Evolutionary conservation across 116 monocot species (phyloP).

Genomic region (Posidonia oceanica): DNA sequence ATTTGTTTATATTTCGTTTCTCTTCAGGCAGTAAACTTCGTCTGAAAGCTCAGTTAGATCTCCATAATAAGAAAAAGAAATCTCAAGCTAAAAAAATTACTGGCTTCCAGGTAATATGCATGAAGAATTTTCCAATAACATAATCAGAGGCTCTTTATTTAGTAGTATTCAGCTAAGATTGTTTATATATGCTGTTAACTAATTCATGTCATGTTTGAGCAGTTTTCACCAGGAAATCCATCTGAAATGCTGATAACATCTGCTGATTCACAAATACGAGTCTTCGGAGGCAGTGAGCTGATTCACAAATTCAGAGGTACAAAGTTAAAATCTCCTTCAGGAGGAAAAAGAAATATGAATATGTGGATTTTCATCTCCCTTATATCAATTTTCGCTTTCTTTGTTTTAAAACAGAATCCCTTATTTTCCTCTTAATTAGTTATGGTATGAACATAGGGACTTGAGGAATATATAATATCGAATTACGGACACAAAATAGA

Average conservation of each 20-base stretch:
- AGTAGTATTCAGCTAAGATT: not conserved
- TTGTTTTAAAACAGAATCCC: no score
- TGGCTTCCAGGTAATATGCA: conserved; percentile 67
- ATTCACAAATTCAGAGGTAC: conserved; percentile 92
- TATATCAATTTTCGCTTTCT: no score
- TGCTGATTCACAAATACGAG: conserved; percentile 85
- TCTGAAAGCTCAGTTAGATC: conserved; percentile 60
- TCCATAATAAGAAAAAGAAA: conserved; percentile 64
- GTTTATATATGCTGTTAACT: not conserved
- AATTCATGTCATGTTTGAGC: conserved; percentile 16
- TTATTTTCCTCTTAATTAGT: no score
- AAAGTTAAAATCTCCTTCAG: not conserved
- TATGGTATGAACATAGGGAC: no score
- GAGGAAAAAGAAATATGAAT: not conserved
- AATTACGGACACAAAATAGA: no score
- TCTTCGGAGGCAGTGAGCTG: conserved; percentile 57
- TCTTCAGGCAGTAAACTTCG: conserved; percentile 55
- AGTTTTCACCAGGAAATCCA: conserved; percentile 78
- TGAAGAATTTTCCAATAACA: not conserved
- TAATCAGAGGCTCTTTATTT: not conserved
- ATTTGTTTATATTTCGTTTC: not conserved
- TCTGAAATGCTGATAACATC: conserved; percentile 80
- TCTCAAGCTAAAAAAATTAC: conserved; percentile 77
- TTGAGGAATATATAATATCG: no score
- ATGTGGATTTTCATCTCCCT: not conserved